A percentile compares a stretch with the other conserved stretches of the same genome.
These are phyloP conservation scores for Medicago arabica DNA, from an alignment of 306 rosid genomes.

Conservation along the genomic window DNA sequence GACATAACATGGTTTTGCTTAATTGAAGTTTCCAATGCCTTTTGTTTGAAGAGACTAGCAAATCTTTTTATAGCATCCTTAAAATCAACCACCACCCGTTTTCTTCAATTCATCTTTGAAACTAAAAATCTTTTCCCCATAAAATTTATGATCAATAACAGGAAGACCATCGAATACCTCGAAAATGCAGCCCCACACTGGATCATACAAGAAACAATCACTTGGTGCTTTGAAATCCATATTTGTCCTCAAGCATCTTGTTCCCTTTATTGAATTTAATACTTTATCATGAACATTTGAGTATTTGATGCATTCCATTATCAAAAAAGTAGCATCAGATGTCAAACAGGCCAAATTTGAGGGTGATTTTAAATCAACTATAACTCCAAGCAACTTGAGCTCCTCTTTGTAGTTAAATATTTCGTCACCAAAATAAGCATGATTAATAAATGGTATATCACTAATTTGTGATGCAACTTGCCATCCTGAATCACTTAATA, in stretches of 20 bases:
- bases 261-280: no score
- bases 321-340: no score
- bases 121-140: constrained; percentile 41
- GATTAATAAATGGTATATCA: constrained; percentile 69
- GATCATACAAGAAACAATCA: no score
- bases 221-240: no score
- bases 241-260: no score
- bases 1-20: constrained; percentile 46
- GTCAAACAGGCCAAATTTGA: no score
- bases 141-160: constrained; percentile 55
- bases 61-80: constrained; percentile 52
- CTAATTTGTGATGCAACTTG: constrained; percentile 12
- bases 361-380: no score
- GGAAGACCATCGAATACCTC: constrained; percentile 41
- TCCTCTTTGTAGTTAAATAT: not conserved
- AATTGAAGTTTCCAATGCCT: constrained; percentile 44
- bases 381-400: not conserved
- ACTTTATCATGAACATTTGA: no score
- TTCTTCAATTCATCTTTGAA: constrained; percentile 51
- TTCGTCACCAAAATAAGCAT: not conserved
- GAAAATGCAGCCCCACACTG: no score
- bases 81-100: constrained; percentile 63
- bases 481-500: not conserved
- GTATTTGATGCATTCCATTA: no score
- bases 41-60: constrained; percentile 47